Base-by-base conservation (phyloP, 2,329 filamentous ascomycete genomes). In the Colletotrichum sp. region DNA sequence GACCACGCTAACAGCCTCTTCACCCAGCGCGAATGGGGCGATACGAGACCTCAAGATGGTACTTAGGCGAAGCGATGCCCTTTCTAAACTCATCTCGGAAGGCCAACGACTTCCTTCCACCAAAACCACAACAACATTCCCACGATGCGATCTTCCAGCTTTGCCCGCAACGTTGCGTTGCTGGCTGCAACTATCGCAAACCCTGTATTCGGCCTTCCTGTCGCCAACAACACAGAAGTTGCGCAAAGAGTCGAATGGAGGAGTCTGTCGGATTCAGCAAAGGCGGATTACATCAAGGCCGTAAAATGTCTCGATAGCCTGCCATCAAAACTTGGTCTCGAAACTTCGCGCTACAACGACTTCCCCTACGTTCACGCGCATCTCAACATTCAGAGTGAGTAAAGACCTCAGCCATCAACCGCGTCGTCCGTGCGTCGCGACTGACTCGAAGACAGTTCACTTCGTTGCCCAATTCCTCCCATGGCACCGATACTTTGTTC, bases 401-500 rank as follows among this genome's bases (percentile, higher is more conserved):
- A 24, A 3, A 18, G 8, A 8, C 18, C 7, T 6, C 5, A 13
- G 44, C 9, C 5, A n/a, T 44, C 39, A n/a, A n/a, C 18, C 59
- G 18, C 16, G 9, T 24, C 6, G 26, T 16, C 12, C 21, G 7
- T 21, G 60, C 15, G n/a, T 2, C 2, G 6, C 15, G 7, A 32
- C 69, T 67, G 9, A 55, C 44, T 30, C 8, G n/a, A 13, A 2
- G 3, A 8, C 18, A 83, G 82, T 82, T 36, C 83, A 85, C 67
- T 74, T 79, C 12, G 77, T 80, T 12, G 81, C 83, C 0, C 64
- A 79, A 1, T 85, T 85, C 75, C 79, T 85, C 3, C 77, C 81
- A 0, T 85, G 84, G 84, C 84, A 86, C 69, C 77, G 84, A 12
- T 84, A 82, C 63, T 83, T 84, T 63, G 75, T 83, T 8, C 79